Evolutionary conservation across 768 basidiomycete species (phyloP).

Genomic region (Tylopilus felleus): DNA sequence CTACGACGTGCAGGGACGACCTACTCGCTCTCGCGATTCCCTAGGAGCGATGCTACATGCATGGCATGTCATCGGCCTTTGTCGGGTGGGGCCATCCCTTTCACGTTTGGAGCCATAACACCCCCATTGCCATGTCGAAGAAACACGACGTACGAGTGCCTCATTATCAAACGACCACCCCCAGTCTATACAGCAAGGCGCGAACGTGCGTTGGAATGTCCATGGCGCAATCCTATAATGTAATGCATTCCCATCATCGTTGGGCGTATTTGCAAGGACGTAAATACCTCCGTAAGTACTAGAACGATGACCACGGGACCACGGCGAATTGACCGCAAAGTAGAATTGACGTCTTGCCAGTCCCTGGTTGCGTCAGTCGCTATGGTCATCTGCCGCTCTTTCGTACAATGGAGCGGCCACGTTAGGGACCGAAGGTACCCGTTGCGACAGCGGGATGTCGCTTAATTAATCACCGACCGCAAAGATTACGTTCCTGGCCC

Average conservation of each 20-base stretch:
- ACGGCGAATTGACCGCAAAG: too few species aligned
- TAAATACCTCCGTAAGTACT: not conserved
- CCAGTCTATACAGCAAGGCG: not conserved
- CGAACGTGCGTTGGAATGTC: not conserved
- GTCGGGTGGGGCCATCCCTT: not conserved
- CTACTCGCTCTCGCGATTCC: not conserved
- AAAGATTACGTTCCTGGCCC: too few species aligned
- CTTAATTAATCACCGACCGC: not conserved
- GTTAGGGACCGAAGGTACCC: not conserved
- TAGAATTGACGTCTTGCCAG: not conserved
- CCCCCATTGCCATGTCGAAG: not conserved
- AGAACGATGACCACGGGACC: not conserved
- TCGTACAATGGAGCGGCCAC: not conserved
- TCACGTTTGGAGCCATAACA: not conserved
- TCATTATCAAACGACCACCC: not conserved
- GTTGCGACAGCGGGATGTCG: too few species aligned
- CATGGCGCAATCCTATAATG: not conserved
- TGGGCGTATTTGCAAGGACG: too few species aligned
- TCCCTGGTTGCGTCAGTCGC: not conserved
- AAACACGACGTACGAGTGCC: not conserved
- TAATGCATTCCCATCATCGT: not conserved
- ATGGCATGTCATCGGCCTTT: not conserved
- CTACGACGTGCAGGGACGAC: not conserved
- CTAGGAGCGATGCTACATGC: not conserved
- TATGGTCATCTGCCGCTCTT: not conserved